Evolutionary conservation across 2,329 filamentous ascomycete genomes (phyloP), one percentile per base, ranked within the genome.

Genomic region (Colletotrichum eleusines): DNA sequence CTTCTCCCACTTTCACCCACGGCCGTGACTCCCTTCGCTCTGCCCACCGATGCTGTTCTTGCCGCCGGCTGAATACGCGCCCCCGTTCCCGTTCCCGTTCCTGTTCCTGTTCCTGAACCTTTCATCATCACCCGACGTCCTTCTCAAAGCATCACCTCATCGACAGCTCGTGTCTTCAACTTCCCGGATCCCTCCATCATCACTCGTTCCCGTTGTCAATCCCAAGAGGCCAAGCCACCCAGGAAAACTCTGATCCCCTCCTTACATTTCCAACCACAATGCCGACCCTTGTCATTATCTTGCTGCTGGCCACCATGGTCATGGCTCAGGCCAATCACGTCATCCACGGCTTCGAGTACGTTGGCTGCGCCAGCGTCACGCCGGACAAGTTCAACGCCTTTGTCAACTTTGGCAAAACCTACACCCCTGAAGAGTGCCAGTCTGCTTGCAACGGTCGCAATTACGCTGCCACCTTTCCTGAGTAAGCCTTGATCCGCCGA

Each of bases 391-490:
- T 72, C 53, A 35, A 46, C 23, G 40, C 64, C 31, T 60, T 61
- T 35, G 69, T 69, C 55, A 33, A 50, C n/a, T 66, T 73, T 42
- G 55, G 57, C 23, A 26, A 26, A 18, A 46, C 51, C n/a, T 72
- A 58, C 31, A 72, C 57, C 16, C 69, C 69, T 3, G 65, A 72
- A 48, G 61, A 69, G 48, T 73, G 72, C 31, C 65, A 73, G 44
- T 63, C 69, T 4, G 69, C 72, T 48, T 73, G 72, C 35, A 55
- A 31, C 1, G 69, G 61, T 8, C 72, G 55, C 46, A 42, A 58
- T 26, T 69, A 63, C 16, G 72, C 69, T 16, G 72, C 72, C 1
- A 50, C 65, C 28, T 72, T 72, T 23, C 31, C 60, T 1, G 66
- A 66, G 72, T 73, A 59, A 3, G 72, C n/a, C 3, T 5, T 31